phyloP scores from a whole-genome alignment of 2,329 filamentous ascomycete species.

The Fusarium miscanthi region DNA sequence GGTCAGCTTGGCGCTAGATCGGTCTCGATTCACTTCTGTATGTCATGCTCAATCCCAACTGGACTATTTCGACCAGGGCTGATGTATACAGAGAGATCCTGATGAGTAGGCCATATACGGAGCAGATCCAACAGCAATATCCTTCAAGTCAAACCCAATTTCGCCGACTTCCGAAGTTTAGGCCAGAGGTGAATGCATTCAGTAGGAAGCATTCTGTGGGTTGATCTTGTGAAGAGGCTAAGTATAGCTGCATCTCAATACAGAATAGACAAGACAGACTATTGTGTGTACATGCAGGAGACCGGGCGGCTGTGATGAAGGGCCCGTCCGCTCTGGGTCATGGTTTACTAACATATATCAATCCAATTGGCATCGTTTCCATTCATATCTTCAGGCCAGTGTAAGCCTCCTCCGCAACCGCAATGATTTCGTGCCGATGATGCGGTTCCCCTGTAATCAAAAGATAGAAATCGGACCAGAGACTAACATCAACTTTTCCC shows the following conservation, averaged over 20 bases:
- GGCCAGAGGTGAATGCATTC: neutral
- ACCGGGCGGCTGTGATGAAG: neutral
- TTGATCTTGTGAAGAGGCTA: neutral
- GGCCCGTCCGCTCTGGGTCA: conserved; percentile 2
- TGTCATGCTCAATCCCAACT: neutral
- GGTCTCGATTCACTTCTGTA: neutral
- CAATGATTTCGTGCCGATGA: neutral
- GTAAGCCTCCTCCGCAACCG: conserved; percentile 4
- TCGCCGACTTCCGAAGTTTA: neutral
- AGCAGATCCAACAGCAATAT: neutral
- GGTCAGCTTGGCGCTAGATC: neutral
- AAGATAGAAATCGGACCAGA: neutral
- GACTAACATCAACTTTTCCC: neutral
- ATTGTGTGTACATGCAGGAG: neutral
- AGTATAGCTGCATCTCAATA: neutral
- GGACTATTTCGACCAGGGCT: neutral
- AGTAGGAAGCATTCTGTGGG: neutral
- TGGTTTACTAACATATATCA: neutral
- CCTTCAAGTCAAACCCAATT: neutral
- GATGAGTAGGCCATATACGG: neutral
- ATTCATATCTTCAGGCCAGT: conserved; percentile 9
- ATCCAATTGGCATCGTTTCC: neutral
- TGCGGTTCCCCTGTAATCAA: neutral
- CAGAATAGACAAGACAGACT: neutral
- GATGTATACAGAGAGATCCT: neutral